Conservation (phyloP, 202 grass and related monocot genomes). For the Carex arenaria region DNA sequence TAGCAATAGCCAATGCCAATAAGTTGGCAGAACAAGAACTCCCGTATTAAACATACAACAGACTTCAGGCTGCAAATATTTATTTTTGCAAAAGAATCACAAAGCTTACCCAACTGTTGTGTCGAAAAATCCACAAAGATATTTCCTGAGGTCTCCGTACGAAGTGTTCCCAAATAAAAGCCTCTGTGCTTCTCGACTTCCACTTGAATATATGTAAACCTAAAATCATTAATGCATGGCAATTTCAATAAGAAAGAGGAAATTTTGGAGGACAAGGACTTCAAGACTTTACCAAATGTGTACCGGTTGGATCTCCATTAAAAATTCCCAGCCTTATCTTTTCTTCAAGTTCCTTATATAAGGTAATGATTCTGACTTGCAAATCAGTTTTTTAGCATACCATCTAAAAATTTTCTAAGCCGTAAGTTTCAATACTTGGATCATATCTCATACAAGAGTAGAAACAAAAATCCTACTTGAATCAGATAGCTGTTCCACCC, state of each 20-base stretch:
- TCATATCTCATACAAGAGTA: neutral
- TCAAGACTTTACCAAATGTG: neutral
- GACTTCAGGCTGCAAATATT: neutral
- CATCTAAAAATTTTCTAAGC: neutral
- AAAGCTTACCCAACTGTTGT: slow-evolving; percentile 69
- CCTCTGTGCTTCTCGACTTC: slow-evolving; percentile 86
- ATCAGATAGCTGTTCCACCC: slow-evolving; percentile 2
- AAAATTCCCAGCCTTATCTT: neutral
- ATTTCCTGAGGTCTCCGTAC: slow-evolving; percentile 62
- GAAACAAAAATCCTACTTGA: slow-evolving; percentile 1
- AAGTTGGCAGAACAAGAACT: neutral
- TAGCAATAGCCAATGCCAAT: neutral
- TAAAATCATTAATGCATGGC: slow-evolving; percentile 29
- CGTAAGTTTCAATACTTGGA: neutral
- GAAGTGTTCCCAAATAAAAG: slow-evolving; percentile 80
- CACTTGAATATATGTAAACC: slow-evolving; percentile 97
- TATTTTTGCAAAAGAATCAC: neutral
- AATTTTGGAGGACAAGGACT: neutral
- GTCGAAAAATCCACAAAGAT: slow-evolving; percentile 82
- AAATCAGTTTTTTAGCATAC: neutral
- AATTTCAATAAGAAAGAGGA: slow-evolving; percentile 25
- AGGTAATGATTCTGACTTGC: neutral
- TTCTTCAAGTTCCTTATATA: neutral
- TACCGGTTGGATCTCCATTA: neutral
- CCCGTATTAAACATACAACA: neutral